Evolutionary conservation across 1,139 yeast species (phyloP).

Genomic region (Taphrina wiesneri): DNA sequence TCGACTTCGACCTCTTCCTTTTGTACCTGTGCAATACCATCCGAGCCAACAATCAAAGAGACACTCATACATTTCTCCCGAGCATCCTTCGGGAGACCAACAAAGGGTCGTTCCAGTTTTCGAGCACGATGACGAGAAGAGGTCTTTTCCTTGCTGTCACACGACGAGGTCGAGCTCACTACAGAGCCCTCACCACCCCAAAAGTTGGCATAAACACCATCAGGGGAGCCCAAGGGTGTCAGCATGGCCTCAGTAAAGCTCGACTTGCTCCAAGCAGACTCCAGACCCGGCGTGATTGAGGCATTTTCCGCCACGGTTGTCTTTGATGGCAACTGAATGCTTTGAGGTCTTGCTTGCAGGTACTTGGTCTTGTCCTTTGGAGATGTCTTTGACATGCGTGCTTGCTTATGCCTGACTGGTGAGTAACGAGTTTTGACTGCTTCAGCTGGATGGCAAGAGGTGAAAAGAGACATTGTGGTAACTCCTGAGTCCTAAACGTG

Average conservation of each 20-base stretch:
- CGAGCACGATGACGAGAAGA: neutral
- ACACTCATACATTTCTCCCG: slow-evolving; percentile 16
- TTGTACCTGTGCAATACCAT: slow-evolving; percentile 24
- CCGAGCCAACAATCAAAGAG: slow-evolving; percentile 19
- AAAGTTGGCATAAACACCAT: neutral
- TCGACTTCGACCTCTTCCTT: slow-evolving; percentile 19
- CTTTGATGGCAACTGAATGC: neutral
- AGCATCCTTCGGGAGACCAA: slow-evolving; percentile 4
- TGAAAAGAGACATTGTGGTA: neutral
- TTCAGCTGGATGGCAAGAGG: neutral
- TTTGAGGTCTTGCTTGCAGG: neutral
- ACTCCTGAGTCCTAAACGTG: neutral
- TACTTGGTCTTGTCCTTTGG: neutral
- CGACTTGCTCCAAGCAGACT: slow-evolving; percentile 1
- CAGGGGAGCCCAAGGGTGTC: slow-evolving; percentile 3
- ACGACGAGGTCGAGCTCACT: slow-evolving; percentile 14
- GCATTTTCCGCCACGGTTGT: neutral
- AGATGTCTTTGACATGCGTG: neutral
- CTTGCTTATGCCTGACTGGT: neutral
- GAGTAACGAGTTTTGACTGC: neutral
- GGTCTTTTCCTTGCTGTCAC: slow-evolving; percentile 4
- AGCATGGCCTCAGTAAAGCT: slow-evolving; percentile 2
- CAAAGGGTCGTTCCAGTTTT: slow-evolving; percentile 2
- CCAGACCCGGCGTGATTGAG: neutral
- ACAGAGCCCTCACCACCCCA: slow-evolving; percentile 23